Evolutionary conservation across 495 filamentous ascomycete genomes (phyloP), one percentile per base, ranked within the genome.

Genomic region (Filosporella fistucella): DNA sequence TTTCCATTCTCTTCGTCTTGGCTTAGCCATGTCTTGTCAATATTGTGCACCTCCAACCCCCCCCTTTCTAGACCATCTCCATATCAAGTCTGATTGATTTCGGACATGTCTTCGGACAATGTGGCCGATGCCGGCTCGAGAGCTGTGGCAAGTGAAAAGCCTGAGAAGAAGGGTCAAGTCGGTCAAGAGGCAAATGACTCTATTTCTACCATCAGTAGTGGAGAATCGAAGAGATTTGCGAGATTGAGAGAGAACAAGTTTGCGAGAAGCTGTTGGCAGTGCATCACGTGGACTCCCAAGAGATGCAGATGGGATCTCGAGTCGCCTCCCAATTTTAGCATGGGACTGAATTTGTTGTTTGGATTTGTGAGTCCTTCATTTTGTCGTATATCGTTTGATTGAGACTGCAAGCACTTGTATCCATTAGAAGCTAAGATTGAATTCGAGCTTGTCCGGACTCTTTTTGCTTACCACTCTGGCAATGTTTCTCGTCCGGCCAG

Each of bases 281-380:
- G 64, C 9, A 18, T 80, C n/a, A 62, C 64, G 22, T 85, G 72
- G 68, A 75, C 71, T 8, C 82, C 82, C 0, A 61, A 66, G 22
- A 59, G 68, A 46, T 71, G 78, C 42, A 72, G 77, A 45, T 85
- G 79, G 68, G 66, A 83, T 52, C 71, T 74, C 3, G 63, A 71
- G 11, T 55, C 66, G 16, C 77, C 80, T 10, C 74, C 76, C 11
- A 64, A 73, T 24, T 82, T 86, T 55, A 82, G 68, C 23, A 64
- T 82, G 58, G 56, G 60, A 2, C 56, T 85, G 61, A 84, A 82
- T 46, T 56, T 83, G 26, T 65, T 85, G 8, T 86, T 85, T 61
- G 77, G 63, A n/a, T 57, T 69, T 51, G 68, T 69, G 37, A 47
- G 64, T 58, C 18, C 18, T 30, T 47, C 37, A 7, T 23, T 12